phyloP scores from a whole-genome alignment of 169 alveolate species.

The Eimeria praecox region DNA sequence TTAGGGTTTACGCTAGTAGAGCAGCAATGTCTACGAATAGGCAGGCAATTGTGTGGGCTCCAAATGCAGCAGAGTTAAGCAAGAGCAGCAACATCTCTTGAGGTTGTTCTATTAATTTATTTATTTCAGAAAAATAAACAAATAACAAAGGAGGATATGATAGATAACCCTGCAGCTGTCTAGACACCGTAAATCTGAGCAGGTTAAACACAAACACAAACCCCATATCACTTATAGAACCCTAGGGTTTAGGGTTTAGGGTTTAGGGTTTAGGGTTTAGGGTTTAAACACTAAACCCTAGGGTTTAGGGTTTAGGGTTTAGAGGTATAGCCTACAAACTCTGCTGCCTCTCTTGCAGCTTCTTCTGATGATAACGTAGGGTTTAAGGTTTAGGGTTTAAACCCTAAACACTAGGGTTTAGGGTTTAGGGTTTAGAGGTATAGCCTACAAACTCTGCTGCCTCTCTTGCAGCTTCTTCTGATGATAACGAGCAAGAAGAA shows the following conservation, averaged over 20 bases:
- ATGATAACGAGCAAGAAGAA: conserved; percentile 49
- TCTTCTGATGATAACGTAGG: too few relatives aligned
- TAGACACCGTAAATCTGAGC: neutral
- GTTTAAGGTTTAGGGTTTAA: neutral
- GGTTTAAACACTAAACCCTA: neutral
- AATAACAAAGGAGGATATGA: neutral
- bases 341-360: too few relatives aligned
- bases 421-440: neutral
- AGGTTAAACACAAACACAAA: neutral
- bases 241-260: neutral
- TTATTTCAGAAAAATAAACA: neutral
- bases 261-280: too few relatives aligned
- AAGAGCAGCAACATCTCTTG: conserved; percentile 12
- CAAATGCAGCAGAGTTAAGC: neutral
- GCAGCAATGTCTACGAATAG: conserved; percentile 5
- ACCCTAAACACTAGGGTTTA: neutral
- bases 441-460: conserved; percentile 15
- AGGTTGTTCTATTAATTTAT: conserved; percentile 2
- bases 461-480: conserved; percentile 1
- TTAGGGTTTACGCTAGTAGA: conserved; percentile 26
- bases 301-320: neutral
- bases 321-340: too few relatives aligned
- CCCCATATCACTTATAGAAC: neutral
- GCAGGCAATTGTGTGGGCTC: conserved; percentile 7
- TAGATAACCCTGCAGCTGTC: neutral